phyloP scores from a whole-genome alignment of 2,329 filamentous ascomycete species.

The Aspergillus pseudoviridinutans region DNA sequence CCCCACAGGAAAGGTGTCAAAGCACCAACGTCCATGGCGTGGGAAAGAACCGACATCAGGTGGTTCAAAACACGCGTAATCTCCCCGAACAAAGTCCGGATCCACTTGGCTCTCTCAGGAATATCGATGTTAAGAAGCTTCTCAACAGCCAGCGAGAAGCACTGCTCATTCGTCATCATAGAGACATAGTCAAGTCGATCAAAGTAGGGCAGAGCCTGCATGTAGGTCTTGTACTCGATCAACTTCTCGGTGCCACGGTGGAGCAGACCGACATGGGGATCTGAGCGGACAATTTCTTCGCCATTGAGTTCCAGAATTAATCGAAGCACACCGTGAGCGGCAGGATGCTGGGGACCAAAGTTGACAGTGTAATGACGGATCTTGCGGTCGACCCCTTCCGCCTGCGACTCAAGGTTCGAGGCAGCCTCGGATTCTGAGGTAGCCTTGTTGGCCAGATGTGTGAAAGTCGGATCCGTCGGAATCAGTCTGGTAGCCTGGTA shows the following conservation, averaged over 20 bases:
- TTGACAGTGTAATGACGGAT: constrained; percentile 99
- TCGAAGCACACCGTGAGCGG: constrained; percentile 95
- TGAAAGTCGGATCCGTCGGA: constrained; percentile 56
- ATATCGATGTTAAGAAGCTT: constrained; percentile 97
- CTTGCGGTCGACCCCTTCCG: constrained; percentile 60
- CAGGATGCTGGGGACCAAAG: constrained; percentile 97
- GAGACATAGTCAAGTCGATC: constrained; percentile 98
- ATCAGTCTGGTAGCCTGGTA: constrained; percentile 53
- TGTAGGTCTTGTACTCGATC: constrained; percentile 99
- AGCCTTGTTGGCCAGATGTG: constrained; percentile 40
- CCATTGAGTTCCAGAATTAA: constrained; percentile 97
- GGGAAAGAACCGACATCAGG: constrained; percentile 93
- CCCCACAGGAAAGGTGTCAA: constrained; percentile 98
- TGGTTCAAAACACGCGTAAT: constrained; percentile 94
- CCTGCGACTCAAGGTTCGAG: constrained; percentile 46
- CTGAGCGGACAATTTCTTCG: constrained; percentile 93
- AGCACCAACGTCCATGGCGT: constrained; percentile 98
- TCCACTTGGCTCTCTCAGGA: constrained; percentile 92
- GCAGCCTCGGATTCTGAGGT: constrained; percentile 38
- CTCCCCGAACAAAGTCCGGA: constrained; percentile 91
- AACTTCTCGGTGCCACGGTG: constrained; percentile 98
- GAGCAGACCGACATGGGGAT: constrained; percentile 93
- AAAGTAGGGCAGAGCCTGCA: constrained; percentile 97
- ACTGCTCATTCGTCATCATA: constrained; percentile 99
- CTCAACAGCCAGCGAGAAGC: constrained; percentile 90